Evolutionary conservation across 805 yeast genomes (phyloP).

Genomic region (Candida succiphila): DNA sequence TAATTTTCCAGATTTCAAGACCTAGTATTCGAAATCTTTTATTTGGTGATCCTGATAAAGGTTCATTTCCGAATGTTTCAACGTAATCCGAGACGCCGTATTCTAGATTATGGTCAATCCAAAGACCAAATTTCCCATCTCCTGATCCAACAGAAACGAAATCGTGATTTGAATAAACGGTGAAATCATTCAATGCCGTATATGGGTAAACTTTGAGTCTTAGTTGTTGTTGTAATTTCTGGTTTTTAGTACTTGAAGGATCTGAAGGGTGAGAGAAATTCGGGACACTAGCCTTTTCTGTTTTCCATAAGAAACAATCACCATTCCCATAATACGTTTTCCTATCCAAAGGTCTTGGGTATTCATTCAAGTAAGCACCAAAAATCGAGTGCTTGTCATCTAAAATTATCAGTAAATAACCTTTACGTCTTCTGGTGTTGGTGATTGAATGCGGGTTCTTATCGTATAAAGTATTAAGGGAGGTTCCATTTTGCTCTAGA

Average conservation of each 20-base stretch:
- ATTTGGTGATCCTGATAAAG: slow-evolving; percentile 33
- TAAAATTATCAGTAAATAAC: slow-evolving; percentile 65
- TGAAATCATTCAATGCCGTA: slow-evolving; percentile 81
- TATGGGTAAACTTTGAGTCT: slow-evolving; percentile 76
- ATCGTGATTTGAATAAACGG: slow-evolving; percentile 69
- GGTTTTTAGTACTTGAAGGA: background rate
- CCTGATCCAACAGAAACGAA: slow-evolving; percentile 87
- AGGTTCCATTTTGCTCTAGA: slow-evolving; percentile 89
- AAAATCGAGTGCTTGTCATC: slow-evolving; percentile 58
- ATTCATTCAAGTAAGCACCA: slow-evolving; percentile 75
- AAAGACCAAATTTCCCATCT: slow-evolving; percentile 84
- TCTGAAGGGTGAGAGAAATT: too few species aligned
- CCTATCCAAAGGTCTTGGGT: slow-evolving; percentile 59
- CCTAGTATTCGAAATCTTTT: slow-evolving; percentile 68
- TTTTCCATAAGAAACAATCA: slow-evolving; percentile 87
- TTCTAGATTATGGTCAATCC: slow-evolving; percentile 67
- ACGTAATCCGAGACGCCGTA: slow-evolving; percentile 74
- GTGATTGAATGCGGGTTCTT: slow-evolving; percentile 43
- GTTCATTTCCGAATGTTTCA: slow-evolving; percentile 85
- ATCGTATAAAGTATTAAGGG: slow-evolving; percentile 73
- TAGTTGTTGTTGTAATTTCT: slow-evolving; percentile 15
- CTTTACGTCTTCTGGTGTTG: slow-evolving; percentile 27
- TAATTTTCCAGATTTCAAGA: slow-evolving; percentile 82
- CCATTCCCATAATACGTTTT: slow-evolving; percentile 86
- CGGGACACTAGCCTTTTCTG: slow-evolving; percentile 34